Evolutionary conservation across 768 basidiomycete genomes (phyloP).

Genomic region (Boletus pseudopeckii): DNA sequence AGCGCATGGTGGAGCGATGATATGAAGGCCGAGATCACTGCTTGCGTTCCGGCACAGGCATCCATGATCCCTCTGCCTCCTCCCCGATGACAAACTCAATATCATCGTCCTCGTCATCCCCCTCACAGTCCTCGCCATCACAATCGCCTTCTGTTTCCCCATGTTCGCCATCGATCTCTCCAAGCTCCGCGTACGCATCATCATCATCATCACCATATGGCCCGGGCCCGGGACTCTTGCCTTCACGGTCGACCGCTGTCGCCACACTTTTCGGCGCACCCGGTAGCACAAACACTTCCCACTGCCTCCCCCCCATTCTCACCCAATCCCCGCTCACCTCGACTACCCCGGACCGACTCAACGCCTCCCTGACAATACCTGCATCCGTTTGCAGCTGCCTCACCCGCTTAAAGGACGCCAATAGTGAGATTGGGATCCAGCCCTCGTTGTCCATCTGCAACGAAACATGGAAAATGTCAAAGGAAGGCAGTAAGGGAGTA

Average conservation of each 20-base stretch:
- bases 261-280: constrained; percentile 50
- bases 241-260: constrained; percentile 1
- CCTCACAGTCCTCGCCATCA: constrained; percentile 36
- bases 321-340: constrained; percentile 71
- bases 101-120: constrained; percentile 67
- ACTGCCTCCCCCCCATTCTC: constrained; percentile 56
- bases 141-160: constrained; percentile 26
- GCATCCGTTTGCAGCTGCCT: constrained; percentile 57
- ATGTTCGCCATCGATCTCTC: constrained; percentile 17
- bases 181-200: constrained; percentile 1
- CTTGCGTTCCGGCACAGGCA: constrained; percentile 33
- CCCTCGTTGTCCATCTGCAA: constrained; percentile 84
- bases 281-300: constrained; percentile 59
- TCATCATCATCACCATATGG: background rate
- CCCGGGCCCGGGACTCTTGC: background rate
- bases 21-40: constrained; percentile 4
- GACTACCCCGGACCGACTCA: constrained; percentile 61
- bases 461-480: background rate
- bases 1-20: background rate
- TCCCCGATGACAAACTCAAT: constrained; percentile 69
- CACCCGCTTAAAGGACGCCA: constrained; percentile 88
- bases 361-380: constrained; percentile 65
- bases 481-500: background rate
- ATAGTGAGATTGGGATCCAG: constrained; percentile 77
- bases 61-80: constrained; percentile 39